Evolutionary conservation across 2,329 filamentous ascomycete genomes (phyloP), one percentile per base, ranked within the genome.

Genomic region (Fusarium albidum): DNA sequence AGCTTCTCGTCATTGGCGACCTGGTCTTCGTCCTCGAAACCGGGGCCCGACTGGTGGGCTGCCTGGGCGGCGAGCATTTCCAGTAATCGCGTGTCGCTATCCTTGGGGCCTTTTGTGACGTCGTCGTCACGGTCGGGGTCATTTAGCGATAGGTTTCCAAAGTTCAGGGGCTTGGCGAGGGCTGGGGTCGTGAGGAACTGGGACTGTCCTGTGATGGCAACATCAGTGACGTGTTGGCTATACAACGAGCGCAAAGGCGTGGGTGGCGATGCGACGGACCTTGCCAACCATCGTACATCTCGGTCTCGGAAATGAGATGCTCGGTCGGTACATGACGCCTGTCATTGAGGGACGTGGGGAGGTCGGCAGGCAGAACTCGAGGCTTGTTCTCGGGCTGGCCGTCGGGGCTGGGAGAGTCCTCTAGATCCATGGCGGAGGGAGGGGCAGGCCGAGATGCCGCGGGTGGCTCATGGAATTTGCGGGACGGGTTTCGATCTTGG

Each of bases 221-320:
- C 39, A 65, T 71, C 52, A 73, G 67, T 64, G 31, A 57, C 55
- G 55, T 60, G 61, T 47, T 58, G 49, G 54, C 41, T 32, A 51
- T 61, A 55, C 38, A 55, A 47, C 33, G 43, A 42, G 49, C 61
- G 59, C 61, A 61, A 18, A 29, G 27, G 42, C 41, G 44, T 41
- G 43, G 26, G 56, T 52, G 46, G 50, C 43, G 49, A 55, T 47
- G 53, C 52, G 29, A 77, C 78, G 57, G 63, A 81, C 94, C 94
- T 87, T 98, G 92, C 95, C 95, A 99, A 65, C 92, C 95, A 82
- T 99, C 95, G 73, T 98, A 99, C 78, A 97, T 92, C 79, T 98
- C 95, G 33, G 93, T 96, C 79, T 98, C 95, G 32, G 82, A 81
- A 49, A 89, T 82, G 59, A 87, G 83, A 57, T 70, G 67, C 52